Evolutionary conservation across 306 rosid species (phyloP).

Genomic region (Rosa chinensis): DNA sequence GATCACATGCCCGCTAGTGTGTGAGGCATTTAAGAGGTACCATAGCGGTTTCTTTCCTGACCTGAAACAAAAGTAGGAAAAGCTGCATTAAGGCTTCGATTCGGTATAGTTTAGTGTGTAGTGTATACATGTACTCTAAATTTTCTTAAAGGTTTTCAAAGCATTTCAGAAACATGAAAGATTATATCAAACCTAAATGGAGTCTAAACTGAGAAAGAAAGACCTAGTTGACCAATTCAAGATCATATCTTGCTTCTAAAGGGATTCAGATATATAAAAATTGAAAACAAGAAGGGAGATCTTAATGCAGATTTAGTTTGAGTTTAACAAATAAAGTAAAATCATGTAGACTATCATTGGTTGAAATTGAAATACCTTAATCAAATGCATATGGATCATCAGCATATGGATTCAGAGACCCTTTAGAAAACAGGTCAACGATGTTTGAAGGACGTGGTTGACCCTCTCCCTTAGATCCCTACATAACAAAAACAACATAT

Average conservation of each 20-base stretch:
- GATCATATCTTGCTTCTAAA: neutral
- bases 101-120: neutral
- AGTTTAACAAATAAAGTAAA: too few species aligned
- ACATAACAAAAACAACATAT: too few species aligned
- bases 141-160: neutral
- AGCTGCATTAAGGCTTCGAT: neutral
- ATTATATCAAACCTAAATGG: neutral
- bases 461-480: too few species aligned
- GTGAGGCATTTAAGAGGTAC: neutral
- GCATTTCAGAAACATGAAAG: neutral
- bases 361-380: too few species aligned
- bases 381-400: too few species aligned
- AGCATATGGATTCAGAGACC: too few species aligned
- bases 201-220: neutral
- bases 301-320: too few species aligned
- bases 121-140: neutral
- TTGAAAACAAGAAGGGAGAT: too few species aligned
- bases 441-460: too few species aligned
- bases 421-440: too few species aligned
- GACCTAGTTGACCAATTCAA: neutral
- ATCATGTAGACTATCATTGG: too few species aligned
- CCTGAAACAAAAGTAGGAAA: constrained; percentile 14
- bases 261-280: neutral
- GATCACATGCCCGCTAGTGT: neutral
- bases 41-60: neutral